Evolutionary conservation across 352 stramenopile species (phyloP).

Genomic region (Proteromonas lacertae): DNA sequence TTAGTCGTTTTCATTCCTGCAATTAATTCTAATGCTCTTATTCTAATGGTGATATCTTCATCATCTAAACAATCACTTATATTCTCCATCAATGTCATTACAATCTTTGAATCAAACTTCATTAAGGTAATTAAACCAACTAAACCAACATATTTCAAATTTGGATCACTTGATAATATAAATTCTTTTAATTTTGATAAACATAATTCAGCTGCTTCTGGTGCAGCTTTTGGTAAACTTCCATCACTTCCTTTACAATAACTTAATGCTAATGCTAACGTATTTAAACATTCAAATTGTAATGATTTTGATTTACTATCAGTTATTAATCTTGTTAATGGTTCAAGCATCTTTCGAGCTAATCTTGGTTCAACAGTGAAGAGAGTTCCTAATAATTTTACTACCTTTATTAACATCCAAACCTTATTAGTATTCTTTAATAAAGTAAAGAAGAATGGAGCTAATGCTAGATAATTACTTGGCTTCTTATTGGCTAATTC

Average conservation of each 20-base stretch:
- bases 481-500: slow-evolving; percentile 93
- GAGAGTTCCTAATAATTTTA: slow-evolving; percentile 83
- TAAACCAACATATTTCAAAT: slow-evolving; percentile 88
- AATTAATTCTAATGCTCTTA: slow-evolving; percentile 71
- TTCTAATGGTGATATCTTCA: slow-evolving; percentile 92
- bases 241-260: slow-evolving; percentile 79
- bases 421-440: slow-evolving; percentile 90
- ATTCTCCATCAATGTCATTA: slow-evolving; percentile 63
- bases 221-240: slow-evolving; percentile 56
- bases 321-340: slow-evolving; percentile 73
- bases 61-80: slow-evolving; percentile 81
- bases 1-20: slow-evolving; percentile 61
- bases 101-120: slow-evolving; percentile 60
- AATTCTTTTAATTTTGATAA: slow-evolving; percentile 71
- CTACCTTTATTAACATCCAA: slow-evolving; percentile 99
- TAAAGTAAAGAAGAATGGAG: slow-evolving; percentile 86
- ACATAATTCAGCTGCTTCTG: slow-evolving; percentile 64
- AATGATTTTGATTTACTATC: slow-evolving; percentile 88
- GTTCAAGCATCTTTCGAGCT: slow-evolving; percentile 82
- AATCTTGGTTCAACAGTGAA: slow-evolving; percentile 84
- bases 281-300: slow-evolving; percentile 83
- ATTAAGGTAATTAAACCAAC: slow-evolving; percentile 83
- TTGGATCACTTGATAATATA: slow-evolving; percentile 88
- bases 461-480: slow-evolving; percentile 85
- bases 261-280: slow-evolving; percentile 70